phyloP scores from a whole-genome alignment of 225 moss, liverwort and hornwort genomes.

The Anthoceros angustus region DNA sequence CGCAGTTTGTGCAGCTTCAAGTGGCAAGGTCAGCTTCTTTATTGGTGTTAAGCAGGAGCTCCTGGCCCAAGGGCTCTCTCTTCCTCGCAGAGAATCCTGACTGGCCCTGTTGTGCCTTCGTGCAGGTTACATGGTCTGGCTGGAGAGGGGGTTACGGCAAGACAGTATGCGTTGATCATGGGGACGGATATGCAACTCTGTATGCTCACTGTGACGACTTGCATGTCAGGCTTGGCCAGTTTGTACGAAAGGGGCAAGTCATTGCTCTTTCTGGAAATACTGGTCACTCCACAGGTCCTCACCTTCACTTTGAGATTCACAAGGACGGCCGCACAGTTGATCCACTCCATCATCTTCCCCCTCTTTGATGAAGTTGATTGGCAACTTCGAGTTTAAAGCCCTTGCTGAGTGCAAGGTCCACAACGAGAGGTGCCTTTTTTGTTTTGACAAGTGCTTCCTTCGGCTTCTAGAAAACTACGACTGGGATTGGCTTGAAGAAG shows the following conservation, averaged over 20 bases:
- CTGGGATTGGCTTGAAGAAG: too few species aligned
- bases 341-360: constrained; percentile 21
- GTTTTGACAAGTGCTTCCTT: too few species aligned
- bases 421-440: too few species aligned
- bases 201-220: constrained; percentile 28
- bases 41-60: background rate
- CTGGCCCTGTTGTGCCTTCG: background rate
- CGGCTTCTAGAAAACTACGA: too few species aligned
- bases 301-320: constrained; percentile 29
- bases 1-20: constrained; percentile 23
- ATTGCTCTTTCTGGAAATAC: constrained; percentile 24
- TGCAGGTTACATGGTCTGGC: constrained; percentile 23
- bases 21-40: constrained; percentile 18
- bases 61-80: background rate
- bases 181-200: constrained; percentile 22
- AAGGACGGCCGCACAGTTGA: constrained; percentile 25
- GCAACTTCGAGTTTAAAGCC: too few species aligned
- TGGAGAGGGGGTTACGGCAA: constrained; percentile 33
- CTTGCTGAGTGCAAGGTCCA: too few species aligned
- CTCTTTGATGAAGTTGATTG: constrained; percentile 8
- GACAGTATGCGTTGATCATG: constrained; percentile 28
- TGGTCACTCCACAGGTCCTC: constrained; percentile 27
- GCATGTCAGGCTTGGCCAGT: constrained; percentile 17
- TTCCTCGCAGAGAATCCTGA: background rate
- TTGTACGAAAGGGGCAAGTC: constrained; percentile 25